Percentiles rank a stretch among this genome's conserved stretches.
Evolutionary conservation across 2,329 filamentous ascomycete species (phyloP).

Genomic region (Ophiostoma himal-ulmi): DNA sequence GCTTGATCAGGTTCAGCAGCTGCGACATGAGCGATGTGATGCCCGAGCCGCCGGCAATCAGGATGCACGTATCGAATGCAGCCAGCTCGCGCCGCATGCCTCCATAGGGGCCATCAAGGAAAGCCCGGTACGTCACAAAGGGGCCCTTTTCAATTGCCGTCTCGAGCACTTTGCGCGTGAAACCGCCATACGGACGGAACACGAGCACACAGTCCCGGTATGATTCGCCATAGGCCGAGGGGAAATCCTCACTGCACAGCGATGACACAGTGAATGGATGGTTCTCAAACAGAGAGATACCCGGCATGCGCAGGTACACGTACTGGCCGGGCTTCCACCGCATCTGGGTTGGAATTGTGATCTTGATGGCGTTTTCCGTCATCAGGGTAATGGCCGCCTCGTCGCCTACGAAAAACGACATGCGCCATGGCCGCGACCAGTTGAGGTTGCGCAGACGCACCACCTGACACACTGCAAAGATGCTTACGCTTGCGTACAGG

Average conservation of each 20-base stretch:
- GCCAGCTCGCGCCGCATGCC: constrained; percentile 87
- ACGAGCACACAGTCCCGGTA: constrained; percentile 87
- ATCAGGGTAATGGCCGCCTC: constrained; percentile 85
- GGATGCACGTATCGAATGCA: constrained; percentile 86
- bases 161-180: constrained; percentile 78
- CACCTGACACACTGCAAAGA: constrained; percentile 71
- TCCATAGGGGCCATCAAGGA: constrained; percentile 89
- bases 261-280: constrained; percentile 95
- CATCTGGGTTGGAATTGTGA: constrained; percentile 90
- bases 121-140: constrained; percentile 86
- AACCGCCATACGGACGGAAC: constrained; percentile 86
- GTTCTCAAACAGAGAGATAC: constrained; percentile 83
- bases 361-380: constrained; percentile 89
- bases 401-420: constrained; percentile 81
- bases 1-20: constrained; percentile 87
- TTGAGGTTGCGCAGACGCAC: constrained; percentile 79
- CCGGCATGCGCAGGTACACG: constrained; percentile 89
- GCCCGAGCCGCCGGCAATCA: constrained; percentile 89
- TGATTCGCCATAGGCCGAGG: constrained; percentile 80
- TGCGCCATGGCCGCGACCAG: constrained; percentile 75
- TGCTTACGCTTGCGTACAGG: constrained; percentile 70
- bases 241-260: constrained; percentile 86
- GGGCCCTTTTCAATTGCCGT: constrained; percentile 79
- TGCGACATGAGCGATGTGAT: constrained; percentile 92
- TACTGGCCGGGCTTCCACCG: constrained; percentile 92